Evolutionary conservation across 208 protist genomes (phyloP).

Genomic region (Leishmania amazonensis): DNA sequence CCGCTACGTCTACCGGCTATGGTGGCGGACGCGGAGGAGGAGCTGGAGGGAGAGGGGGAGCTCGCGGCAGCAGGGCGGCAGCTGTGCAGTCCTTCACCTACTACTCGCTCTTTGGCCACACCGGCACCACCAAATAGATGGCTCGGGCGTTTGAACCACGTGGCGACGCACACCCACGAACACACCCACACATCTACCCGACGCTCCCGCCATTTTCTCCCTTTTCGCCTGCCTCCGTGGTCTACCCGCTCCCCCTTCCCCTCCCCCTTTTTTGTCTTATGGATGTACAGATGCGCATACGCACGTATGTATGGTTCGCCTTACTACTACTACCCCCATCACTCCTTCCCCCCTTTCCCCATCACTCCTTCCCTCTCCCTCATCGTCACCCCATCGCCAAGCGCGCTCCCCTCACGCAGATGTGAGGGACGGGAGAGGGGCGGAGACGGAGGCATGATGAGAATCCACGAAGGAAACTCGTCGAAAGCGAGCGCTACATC

Average conservation of each 20-base stretch:
- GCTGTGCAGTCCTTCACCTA: constrained; percentile 8
- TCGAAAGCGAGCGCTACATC: too few species aligned
- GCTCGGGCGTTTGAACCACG: neutral
- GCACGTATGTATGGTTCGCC: neutral
- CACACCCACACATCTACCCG: neutral
- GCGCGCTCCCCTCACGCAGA: too few species aligned
- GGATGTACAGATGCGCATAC: neutral
- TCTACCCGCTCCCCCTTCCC: neutral
- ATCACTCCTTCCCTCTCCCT: too few species aligned
- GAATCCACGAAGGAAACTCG: too few species aligned
- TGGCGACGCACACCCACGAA: neutral
- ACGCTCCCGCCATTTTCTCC: neutral
- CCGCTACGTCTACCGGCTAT: neutral
- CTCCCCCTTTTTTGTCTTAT: neutral
- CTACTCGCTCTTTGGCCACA: constrained; percentile 6
- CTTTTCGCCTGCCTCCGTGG: neutral
- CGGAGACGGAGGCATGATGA: too few species aligned
- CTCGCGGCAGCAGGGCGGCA: neutral
- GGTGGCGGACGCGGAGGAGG: neutral
- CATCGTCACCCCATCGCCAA: too few species aligned
- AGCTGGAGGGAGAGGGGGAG: neutral
- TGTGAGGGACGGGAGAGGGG: too few species aligned
- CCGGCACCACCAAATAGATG: constrained; percentile 19
- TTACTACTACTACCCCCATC: too few species aligned
- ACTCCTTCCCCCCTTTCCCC: too few species aligned